Evolutionary conservation across 305 asterid species (phyloP).

Genomic region (Striga hermonthica): DNA sequence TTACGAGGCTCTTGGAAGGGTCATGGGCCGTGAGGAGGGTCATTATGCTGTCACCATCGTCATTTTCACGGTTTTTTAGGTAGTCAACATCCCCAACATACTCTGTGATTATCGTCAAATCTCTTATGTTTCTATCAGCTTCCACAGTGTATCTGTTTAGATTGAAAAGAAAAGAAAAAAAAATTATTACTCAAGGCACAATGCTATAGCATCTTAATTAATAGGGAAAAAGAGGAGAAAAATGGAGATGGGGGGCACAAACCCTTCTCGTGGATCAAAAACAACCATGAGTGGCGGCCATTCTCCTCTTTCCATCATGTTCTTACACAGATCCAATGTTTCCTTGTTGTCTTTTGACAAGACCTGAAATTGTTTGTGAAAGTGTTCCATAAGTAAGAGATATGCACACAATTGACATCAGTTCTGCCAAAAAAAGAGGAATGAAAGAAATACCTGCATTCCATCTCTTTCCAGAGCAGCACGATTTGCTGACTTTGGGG

Average conservation of each 20-base stretch:
- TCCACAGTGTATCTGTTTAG: slow-evolving; percentile 76
- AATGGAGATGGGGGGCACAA: slow-evolving; percentile 9
- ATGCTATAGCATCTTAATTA: neutral
- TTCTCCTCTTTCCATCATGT: slow-evolving; percentile 82
- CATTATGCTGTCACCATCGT: slow-evolving; percentile 95
- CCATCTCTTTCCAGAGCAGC: slow-evolving; percentile 71
- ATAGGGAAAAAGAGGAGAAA: neutral
- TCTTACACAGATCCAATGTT: slow-evolving; percentile 65
- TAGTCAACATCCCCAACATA: slow-evolving; percentile 90
- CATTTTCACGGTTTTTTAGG: slow-evolving; percentile 59
- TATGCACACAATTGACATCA: neutral
- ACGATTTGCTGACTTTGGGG: slow-evolving; percentile 70
- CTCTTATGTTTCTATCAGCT: slow-evolving; percentile 71
- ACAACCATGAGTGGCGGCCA: slow-evolving; percentile 91
- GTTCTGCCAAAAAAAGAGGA: slow-evolving; percentile 2
- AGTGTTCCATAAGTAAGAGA: neutral
- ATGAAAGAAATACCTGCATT: slow-evolving; percentile 63
- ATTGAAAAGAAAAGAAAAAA: slow-evolving; percentile 13
- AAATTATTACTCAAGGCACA: neutral
- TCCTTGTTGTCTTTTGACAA: slow-evolving; percentile 63
- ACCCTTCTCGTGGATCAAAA: slow-evolving; percentile 85
- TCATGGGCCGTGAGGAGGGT: slow-evolving; percentile 69
- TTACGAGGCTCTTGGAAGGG: slow-evolving; percentile 65
- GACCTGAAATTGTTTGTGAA: slow-evolving; percentile 37
- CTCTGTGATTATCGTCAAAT: slow-evolving; percentile 82